These are phyloP conservation scores for Lasiosphaeris hirsuta DNA, from an alignment of 495 filamentous ascomycete genomes.

Conservation along the genomic window DNA sequence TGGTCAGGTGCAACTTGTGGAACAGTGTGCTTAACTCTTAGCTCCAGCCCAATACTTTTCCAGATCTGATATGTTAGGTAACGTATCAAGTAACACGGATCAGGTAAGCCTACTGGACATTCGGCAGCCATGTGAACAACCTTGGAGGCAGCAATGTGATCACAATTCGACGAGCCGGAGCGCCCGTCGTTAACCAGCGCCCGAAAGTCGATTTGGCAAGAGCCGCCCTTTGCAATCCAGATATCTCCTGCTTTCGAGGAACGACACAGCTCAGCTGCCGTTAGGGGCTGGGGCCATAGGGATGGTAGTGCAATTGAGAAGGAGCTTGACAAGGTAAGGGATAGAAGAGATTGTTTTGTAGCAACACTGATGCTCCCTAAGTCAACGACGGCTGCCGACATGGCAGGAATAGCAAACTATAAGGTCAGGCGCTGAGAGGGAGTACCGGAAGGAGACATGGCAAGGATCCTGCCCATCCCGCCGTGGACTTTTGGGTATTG, in stretches of 20 bases:
- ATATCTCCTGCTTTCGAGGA: conserved; percentile 16
- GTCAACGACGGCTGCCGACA: conserved; percentile 15
- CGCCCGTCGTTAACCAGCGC: conserved; percentile 16
- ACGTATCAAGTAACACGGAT: background rate
- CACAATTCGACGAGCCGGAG: conserved; percentile 1
- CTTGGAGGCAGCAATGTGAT: background rate
- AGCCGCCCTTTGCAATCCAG: conserved; percentile 30
- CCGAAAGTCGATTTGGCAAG: conserved; percentile 23
- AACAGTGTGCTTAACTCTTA: conserved; percentile 16
- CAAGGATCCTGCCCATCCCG: background rate
- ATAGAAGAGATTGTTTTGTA: conserved; percentile 15
- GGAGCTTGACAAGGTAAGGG: conserved; percentile 19
- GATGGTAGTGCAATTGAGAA: conserved; percentile 12
- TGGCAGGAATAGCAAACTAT: conserved; percentile 4
- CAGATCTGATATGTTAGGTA: conserved; percentile 20
- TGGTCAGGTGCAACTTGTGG: background rate
- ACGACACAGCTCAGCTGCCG: conserved; percentile 14
- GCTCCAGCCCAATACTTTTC: conserved; percentile 25
- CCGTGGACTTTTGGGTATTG: too few relatives aligned
- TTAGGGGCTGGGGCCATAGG: background rate
- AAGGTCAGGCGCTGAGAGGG: background rate
- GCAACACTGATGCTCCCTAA: conserved; percentile 22
- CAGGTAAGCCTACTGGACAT: conserved; percentile 14
- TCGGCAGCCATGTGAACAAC: conserved; percentile 11
- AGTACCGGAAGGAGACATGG: background rate